Evolutionary conservation across 2,329 filamentous ascomycete species (phyloP).

Genomic region (Capronia coronata): DNA sequence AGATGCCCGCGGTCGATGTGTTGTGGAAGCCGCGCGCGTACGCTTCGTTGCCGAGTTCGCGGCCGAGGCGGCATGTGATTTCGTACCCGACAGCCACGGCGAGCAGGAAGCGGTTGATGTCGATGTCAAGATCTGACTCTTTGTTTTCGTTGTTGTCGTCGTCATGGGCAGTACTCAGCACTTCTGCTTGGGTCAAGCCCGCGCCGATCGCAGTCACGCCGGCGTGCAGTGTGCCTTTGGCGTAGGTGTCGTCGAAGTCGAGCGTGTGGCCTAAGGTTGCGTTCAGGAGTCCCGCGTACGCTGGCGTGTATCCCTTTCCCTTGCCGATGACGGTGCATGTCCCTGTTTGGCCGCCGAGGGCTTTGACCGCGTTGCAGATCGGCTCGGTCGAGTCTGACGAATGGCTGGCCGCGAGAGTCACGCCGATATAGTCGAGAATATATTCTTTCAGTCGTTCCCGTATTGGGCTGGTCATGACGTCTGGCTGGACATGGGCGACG

Average conservation of each 20-base stretch:
- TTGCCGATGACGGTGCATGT: conserved; percentile 23
- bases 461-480: conserved; percentile 14
- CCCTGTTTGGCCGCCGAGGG: conserved; percentile 16
- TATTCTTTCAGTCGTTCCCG: conserved; percentile 23
- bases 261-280: conserved; percentile 40
- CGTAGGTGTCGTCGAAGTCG: conserved; percentile 44
- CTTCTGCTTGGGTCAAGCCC: conserved; percentile 32
- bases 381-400: conserved; percentile 24
- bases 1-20: conserved; percentile 35
- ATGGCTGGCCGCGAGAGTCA: conserved; percentile 22
- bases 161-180: conserved; percentile 23
- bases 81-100: conserved; percentile 35
- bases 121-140: conserved; percentile 10
- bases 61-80: conserved; percentile 31
- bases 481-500: conserved; percentile 13
- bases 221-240: conserved; percentile 38
- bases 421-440: conserved; percentile 26
- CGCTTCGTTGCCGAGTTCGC: conserved; percentile 32
- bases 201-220: conserved; percentile 35
- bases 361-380: conserved; percentile 19
- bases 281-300: conserved; percentile 40
- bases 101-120: conserved; percentile 30
- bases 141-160: conserved; percentile 21
- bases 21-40: conserved; percentile 38
- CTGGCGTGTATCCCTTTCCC: conserved; percentile 28